Percentiles rank a stretch among this genome's conserved stretches.
phyloP scores from a whole-genome alignment of 495 filamentous ascomycete genomes.

The Trypethelium eluteriae region DNA sequence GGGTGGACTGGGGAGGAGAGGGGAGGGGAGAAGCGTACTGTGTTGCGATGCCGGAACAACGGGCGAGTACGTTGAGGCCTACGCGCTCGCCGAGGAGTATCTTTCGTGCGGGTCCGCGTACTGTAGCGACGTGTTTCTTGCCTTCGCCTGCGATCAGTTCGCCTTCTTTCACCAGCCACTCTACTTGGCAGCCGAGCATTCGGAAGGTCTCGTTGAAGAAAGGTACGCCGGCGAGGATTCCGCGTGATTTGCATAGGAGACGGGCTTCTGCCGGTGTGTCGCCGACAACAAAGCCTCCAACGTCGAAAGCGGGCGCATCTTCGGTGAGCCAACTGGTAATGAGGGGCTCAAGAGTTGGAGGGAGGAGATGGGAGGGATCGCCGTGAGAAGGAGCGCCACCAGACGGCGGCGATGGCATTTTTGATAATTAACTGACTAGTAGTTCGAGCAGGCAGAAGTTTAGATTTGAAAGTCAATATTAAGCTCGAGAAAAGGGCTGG shows the following conservation, averaged over 20 bases:
- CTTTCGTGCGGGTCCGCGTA: conserved; percentile 75
- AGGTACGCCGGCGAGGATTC: conserved; percentile 82
- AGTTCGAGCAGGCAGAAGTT: not conserved
- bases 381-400: conserved; percentile 57
- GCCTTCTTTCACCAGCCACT: conserved; percentile 82
- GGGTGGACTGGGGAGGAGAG: conserved; percentile 3
- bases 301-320: conserved; percentile 92
- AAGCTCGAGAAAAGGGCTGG: too few relatives aligned
- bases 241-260: conserved; percentile 79
- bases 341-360: conserved; percentile 69
- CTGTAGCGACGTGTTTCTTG: conserved; percentile 61
- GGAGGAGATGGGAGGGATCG: conserved; percentile 71
- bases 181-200: conserved; percentile 81
- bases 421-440: not conserved
- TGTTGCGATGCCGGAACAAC: conserved; percentile 87
- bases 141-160: conserved; percentile 29
- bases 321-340: conserved; percentile 84
- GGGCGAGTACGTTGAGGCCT: conserved; percentile 81
- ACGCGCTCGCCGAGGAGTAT: conserved; percentile 88
- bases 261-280: conserved; percentile 67
- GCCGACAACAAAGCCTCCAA: conserved; percentile 94
- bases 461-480: not conserved
- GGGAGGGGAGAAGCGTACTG: conserved; percentile 37
- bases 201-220: conserved; percentile 93
- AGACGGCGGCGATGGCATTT: conserved; percentile 17